Conservation (phyloP, 768 basidiomycete genomes). For the Tylopilus plumbeoviolaceoides region DNA sequence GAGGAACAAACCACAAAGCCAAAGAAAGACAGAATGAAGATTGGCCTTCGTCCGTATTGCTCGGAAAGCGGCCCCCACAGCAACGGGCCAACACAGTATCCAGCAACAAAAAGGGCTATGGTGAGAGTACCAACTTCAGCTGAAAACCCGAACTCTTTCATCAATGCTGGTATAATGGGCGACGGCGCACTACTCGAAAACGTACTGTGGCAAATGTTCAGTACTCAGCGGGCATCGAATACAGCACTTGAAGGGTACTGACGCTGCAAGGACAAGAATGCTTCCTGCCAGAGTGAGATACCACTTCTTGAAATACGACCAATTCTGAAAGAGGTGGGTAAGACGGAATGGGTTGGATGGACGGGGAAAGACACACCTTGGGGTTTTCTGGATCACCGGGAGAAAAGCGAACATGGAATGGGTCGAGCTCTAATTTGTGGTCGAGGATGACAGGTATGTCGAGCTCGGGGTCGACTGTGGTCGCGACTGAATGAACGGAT, state of each 20-base stretch:
- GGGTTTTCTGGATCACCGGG: constrained; percentile 44
- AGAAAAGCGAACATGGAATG: constrained; percentile 30
- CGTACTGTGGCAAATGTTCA: constrained; percentile 37
- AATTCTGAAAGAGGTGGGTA: constrained; percentile 37
- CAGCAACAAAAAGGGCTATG: constrained; percentile 62
- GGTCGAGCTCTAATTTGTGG: constrained; percentile 19
- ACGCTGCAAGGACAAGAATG: constrained; percentile 54
- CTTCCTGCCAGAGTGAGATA: constrained; percentile 48
- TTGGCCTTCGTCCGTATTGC: constrained; percentile 53
- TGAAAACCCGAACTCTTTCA: constrained; percentile 45
- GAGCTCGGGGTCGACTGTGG: constrained; percentile 14
- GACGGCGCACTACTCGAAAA: constrained; percentile 61
- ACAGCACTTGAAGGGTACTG: constrained; percentile 11
- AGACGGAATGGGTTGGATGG: not conserved
- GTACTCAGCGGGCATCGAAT: not conserved
- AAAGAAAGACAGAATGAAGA: constrained; percentile 55
- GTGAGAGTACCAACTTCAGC: constrained; percentile 50
- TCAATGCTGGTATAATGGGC: constrained; percentile 42
- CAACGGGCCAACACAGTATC: constrained; percentile 62
- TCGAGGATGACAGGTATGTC: constrained; percentile 6
- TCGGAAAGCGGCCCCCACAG: constrained; percentile 57
- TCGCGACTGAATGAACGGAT: constrained; percentile 11
- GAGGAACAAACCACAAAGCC: constrained; percentile 44
- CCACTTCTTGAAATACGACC: constrained; percentile 45
- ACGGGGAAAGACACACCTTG: constrained; percentile 31